Evolutionary conservation across 305 asterid species (phyloP).

Genomic region (Fraxinus platypoda): DNA sequence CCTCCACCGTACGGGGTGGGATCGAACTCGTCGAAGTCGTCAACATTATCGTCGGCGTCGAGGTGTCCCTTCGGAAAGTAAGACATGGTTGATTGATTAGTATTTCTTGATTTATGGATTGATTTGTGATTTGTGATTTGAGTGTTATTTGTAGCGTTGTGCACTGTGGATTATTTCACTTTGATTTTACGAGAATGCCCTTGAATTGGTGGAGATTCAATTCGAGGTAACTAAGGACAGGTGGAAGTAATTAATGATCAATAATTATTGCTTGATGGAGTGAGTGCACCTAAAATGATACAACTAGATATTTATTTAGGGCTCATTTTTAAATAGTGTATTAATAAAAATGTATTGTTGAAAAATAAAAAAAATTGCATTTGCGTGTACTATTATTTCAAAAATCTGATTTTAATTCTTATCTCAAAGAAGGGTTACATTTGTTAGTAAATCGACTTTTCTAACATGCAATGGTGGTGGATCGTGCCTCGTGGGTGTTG

Average conservation of each 20-base stretch:
- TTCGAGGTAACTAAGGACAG: background rate
- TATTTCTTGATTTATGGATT: background rate
- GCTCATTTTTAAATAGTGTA: too few species aligned
- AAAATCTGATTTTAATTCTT: too few species aligned
- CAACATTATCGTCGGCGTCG: conserved; percentile 45
- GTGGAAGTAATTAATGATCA: background rate
- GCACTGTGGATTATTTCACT: background rate
- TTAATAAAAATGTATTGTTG: too few species aligned
- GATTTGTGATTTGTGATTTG: background rate
- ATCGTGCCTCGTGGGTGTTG: background rate
- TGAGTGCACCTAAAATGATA: too few species aligned
- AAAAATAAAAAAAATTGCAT: too few species aligned
- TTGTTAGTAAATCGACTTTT: too few species aligned
- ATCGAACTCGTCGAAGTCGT: conserved; percentile 79
- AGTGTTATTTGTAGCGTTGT: background rate
- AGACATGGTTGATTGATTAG: conserved; percentile 46
- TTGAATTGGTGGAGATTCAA: background rate
- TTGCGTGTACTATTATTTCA: too few species aligned
- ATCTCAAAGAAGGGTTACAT: too few species aligned
- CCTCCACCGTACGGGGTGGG: conserved; percentile 87
- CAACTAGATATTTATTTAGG: too few species aligned
- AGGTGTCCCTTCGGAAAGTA: conserved; percentile 75
- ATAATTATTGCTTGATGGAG: too few species aligned
- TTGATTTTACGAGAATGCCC: background rate
- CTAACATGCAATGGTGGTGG: background rate